Evolutionary conservation across 2,329 filamentous ascomycete genomes (phyloP), one percentile per base, ranked within the genome.

Genomic region (Mycogone perniciosa): DNA sequence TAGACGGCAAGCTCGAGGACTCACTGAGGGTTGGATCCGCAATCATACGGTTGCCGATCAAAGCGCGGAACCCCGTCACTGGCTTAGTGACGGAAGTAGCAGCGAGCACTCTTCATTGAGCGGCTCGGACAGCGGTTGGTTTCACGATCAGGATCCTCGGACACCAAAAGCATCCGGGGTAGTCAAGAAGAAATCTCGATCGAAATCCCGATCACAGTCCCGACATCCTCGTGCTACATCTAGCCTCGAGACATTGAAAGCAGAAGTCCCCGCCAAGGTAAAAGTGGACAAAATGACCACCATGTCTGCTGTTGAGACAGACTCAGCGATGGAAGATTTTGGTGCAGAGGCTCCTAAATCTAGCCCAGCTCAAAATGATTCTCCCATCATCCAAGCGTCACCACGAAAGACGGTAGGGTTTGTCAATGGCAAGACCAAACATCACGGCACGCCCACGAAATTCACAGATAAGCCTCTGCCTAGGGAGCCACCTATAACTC

Each of bases 21-120:
- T 91, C 48, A 89, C 86, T 0, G 86, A 91, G 67, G 86, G 90
- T 72, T 92, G 88, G 88, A 89, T 93, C 58, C 85, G 87, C 54
- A 86, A 88, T 55, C 89, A 91, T 63, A 84, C 88, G n/a, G 79
- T 84, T n/a, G 79, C 80, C 56, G 81, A 85, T 58, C 77, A 77
- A 57, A 78, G 82, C 58, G 80, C 79, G 31, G 88, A 93, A 64
- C 81, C 82, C 57, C 82, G 81, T 54, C 85, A 89, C 68, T 95
- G 89, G 89, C 77, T 90, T 58, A 95, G 88, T 65, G 89, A 95
- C 60, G 71, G 63, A 60, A 72, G 81, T 63, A 81, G 80, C 61
- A 89, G 85, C 65, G 86, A 89, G 74, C 80, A 80, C 73, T 87
- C 84, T 77, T 88, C 84, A 74, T 61, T 85, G 81, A 85, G 81